phyloP scores from a whole-genome alignment of 2,329 filamentous ascomycete species.

The Aspergillus sp. region DNA sequence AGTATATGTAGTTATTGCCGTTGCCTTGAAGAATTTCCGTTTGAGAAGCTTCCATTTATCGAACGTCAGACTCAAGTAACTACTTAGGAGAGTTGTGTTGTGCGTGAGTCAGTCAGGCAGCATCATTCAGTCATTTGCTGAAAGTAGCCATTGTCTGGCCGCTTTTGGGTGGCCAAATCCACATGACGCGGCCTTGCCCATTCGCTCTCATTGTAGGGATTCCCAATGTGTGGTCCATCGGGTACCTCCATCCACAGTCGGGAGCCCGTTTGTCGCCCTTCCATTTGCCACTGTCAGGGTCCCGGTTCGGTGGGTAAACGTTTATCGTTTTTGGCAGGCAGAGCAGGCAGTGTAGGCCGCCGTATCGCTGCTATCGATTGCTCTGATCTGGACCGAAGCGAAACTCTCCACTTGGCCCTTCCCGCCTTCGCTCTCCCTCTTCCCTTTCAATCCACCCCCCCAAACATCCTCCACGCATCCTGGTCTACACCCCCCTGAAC shows the following conservation, averaged over 20 bases:
- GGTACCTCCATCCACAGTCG: not conserved
- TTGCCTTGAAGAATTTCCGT: constrained; percentile 2
- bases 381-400: constrained; percentile 14
- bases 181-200: constrained; percentile 19
- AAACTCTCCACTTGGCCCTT: constrained; percentile 24
- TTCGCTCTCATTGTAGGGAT: not conserved
- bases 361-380: not conserved
- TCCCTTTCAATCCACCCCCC: constrained; percentile 14
- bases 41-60: constrained; percentile 2
- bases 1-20: constrained; percentile 35
- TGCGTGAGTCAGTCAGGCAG: not conserved
- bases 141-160: constrained; percentile 9
- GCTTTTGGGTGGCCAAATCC: constrained; percentile 18
- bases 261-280: not conserved
- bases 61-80: not conserved
- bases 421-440: constrained; percentile 21
- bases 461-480: constrained; percentile 1
- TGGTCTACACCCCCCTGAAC: not conserved
- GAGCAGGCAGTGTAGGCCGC: not conserved
- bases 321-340: not conserved
- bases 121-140: constrained; percentile 14
- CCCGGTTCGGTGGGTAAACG: not conserved
- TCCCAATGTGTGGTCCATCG: not conserved
- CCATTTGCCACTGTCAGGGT: not conserved
- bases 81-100: not conserved